Evolutionary conservation across 148 eudicot genomes (phyloP), one percentile per base, ranked within the genome.

Genomic region (Fagopyrum homotropicum): DNA sequence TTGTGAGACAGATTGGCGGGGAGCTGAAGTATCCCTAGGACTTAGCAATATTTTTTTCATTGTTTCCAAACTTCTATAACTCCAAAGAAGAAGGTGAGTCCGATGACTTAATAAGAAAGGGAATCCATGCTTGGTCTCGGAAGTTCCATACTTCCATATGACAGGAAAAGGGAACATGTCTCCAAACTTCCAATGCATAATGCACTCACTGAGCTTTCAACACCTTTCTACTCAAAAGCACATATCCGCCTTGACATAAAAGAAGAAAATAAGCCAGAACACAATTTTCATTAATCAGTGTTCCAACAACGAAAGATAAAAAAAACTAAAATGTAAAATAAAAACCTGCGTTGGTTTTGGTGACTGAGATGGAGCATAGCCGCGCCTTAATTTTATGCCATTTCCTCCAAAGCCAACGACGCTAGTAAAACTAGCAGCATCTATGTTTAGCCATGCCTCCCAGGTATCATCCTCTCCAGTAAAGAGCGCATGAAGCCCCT

Each of bases 381-480:
- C 99, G 82, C 98, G 90, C 79, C 98, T 84, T 77, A 92, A 83
- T 82, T 84, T 96, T 46, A 90, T 82, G 56, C 97, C 89, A 60
- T 84, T 90, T 74, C 90, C 87, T 66, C 94, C 91, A 46, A 90
- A 80, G 80, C 45, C 84, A 54, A 96, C 80, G 72, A 88, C 83
- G 71, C 77, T 82, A 22, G 94, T 81, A 84, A 90, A 84, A 22
- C 98, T 91, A 81, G 98, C 90, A 78, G 94, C 85, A 79, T 90
- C 97, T 75, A 82, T 84, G 79, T 83, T 87, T 73, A 96, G 82
- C 98, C 93, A 96, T 75, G 99, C 98, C 82, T 96, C 98, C 98
- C 99, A 96, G 22, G 99, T 89, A 84, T 88, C 87, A 82, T 96
- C 99, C 81, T 96, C 99, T 72, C 98, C 97, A 63, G 91, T 88